Percentiles rank a stretch among this genome's conserved stretches.
Evolutionary conservation across 2,329 filamentous ascomycete species (phyloP).

Genomic region (Exophiala phaeomuriformis): DNA sequence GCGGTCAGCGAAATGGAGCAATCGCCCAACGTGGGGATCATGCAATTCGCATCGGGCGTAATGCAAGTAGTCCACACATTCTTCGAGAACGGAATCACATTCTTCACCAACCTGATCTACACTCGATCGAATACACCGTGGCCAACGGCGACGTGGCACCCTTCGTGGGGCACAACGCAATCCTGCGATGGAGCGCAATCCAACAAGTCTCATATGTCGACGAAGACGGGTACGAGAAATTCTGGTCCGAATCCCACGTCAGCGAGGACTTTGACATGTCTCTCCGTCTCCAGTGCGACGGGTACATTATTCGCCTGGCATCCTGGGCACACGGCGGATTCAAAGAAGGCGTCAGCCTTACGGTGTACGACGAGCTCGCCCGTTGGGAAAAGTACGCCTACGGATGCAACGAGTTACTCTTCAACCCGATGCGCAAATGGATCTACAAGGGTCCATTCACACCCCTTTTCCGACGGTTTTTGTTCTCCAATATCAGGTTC

Average conservation of each 20-base stretch:
- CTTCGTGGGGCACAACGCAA: slow-evolving; percentile 71
- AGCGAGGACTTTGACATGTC: slow-evolving; percentile 74
- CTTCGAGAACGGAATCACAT: slow-evolving; percentile 71
- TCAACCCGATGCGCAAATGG: slow-evolving; percentile 71
- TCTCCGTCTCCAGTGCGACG: slow-evolving; percentile 60
- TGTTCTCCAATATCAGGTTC: slow-evolving; percentile 55
- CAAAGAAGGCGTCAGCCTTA: slow-evolving; percentile 74
- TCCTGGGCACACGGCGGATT: slow-evolving; percentile 63
- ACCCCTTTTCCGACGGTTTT: slow-evolving; percentile 65
- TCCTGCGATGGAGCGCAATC: slow-evolving; percentile 61
- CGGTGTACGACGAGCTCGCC: slow-evolving; percentile 75
- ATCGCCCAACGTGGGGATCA: slow-evolving; percentile 61
- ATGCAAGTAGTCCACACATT: slow-evolving; percentile 67
- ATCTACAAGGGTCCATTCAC: slow-evolving; percentile 67
- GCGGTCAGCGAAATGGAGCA: slow-evolving; percentile 65
- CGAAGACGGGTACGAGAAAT: slow-evolving; percentile 43
- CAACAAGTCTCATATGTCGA: slow-evolving; percentile 52
- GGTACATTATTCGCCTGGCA: slow-evolving; percentile 61
- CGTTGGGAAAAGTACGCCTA: slow-evolving; percentile 86
- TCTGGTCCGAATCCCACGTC: slow-evolving; percentile 68
- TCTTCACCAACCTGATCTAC: slow-evolving; percentile 73
- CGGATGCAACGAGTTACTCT: slow-evolving; percentile 73
- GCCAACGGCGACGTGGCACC: slow-evolving; percentile 65
- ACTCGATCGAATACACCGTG: slow-evolving; percentile 63
- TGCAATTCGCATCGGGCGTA: slow-evolving; percentile 66